phyloP scores from a whole-genome alignment of 257 asterid species.

The Plantago elongata region DNA sequence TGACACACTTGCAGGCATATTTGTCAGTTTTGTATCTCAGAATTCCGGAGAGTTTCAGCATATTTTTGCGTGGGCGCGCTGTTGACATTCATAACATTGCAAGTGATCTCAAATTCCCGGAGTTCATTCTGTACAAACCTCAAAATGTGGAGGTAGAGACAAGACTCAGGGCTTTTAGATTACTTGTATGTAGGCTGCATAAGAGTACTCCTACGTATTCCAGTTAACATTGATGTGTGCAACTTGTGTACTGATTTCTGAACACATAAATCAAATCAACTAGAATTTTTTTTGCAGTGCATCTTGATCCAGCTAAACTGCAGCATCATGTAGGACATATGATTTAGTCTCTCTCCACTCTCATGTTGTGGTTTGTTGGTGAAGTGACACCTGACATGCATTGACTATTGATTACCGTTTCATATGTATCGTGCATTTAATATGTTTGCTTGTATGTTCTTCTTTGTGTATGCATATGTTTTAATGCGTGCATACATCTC shows the following conservation, averaged over 20 bases:
- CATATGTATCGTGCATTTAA: too few relatives aligned
- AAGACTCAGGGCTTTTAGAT: background rate
- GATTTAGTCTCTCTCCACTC: background rate
- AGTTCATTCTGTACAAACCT: slow-evolving; percentile 74
- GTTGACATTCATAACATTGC: slow-evolving; percentile 72
- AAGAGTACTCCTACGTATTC: background rate
- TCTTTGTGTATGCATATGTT: too few relatives aligned
- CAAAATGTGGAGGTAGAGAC: slow-evolving; percentile 51
- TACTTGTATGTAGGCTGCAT: background rate
- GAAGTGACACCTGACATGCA: too few relatives aligned
- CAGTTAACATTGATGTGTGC: too few relatives aligned
- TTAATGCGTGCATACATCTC: too few relatives aligned
- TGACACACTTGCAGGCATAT: slow-evolving; percentile 63
- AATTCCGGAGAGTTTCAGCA: slow-evolving; percentile 49
- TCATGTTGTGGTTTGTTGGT: too few relatives aligned
- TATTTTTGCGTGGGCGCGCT: slow-evolving; percentile 59
- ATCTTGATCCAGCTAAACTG: background rate
- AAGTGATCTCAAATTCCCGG: slow-evolving; percentile 66
- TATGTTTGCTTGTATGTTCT: too few relatives aligned
- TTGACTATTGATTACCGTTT: too few relatives aligned
- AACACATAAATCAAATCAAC: too few relatives aligned
- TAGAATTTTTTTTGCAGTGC: too few relatives aligned
- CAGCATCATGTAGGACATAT: background rate
- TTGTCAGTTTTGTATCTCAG: slow-evolving; percentile 70
- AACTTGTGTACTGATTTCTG: too few relatives aligned